Conservation (phyloP, 768 basidiomycete species). For the Naganishia kalamii region DNA sequence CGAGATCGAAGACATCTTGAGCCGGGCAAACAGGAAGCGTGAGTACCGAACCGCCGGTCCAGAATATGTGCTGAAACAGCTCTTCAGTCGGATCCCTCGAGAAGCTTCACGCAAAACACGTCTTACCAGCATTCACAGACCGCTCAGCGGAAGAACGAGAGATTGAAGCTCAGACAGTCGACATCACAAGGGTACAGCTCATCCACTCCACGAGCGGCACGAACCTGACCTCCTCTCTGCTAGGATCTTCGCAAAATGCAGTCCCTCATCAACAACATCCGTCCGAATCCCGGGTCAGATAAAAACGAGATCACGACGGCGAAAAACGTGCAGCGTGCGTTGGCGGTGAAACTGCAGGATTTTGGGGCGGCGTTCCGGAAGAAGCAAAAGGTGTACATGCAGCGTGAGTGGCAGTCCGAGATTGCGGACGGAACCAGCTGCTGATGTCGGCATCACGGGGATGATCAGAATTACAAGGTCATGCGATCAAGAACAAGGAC, state of each 20-base stretch:
- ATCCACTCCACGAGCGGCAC: not conserved
- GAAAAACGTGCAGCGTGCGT: slow-evolving; percentile 88
- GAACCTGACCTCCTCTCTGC: slow-evolving; percentile 25
- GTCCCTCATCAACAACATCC: slow-evolving; percentile 69
- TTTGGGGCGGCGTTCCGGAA: slow-evolving; percentile 86
- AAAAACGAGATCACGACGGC: slow-evolving; percentile 58
- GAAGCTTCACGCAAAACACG: slow-evolving; percentile 92
- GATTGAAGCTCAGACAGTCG: slow-evolving; percentile 75
- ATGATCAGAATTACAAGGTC: slow-evolving; percentile 76
- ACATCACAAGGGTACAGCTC: slow-evolving; percentile 72
- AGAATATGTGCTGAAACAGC: not conserved
- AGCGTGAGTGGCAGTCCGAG: slow-evolving; percentile 66
- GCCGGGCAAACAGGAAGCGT: slow-evolving; percentile 70
- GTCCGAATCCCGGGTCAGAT: slow-evolving; percentile 29
- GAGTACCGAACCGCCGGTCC: slow-evolving; percentile 39
- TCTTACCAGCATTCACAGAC: slow-evolving; percentile 92
- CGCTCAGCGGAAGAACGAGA: slow-evolving; percentile 87
- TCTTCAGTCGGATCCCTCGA: slow-evolving; percentile 73
- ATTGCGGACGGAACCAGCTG: not conserved
- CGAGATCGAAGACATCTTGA: slow-evolving; percentile 74
- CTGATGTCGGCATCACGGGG: not conserved
- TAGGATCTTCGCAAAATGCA: slow-evolving; percentile 62
- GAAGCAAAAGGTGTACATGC: slow-evolving; percentile 97
- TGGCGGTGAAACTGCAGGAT: slow-evolving; percentile 94
- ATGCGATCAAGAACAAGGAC: slow-evolving; percentile 96